These are phyloP conservation scores for Lagerstroemia speciosa DNA, from an alignment of 345 rosid species.

Conservation along the genomic window DNA sequence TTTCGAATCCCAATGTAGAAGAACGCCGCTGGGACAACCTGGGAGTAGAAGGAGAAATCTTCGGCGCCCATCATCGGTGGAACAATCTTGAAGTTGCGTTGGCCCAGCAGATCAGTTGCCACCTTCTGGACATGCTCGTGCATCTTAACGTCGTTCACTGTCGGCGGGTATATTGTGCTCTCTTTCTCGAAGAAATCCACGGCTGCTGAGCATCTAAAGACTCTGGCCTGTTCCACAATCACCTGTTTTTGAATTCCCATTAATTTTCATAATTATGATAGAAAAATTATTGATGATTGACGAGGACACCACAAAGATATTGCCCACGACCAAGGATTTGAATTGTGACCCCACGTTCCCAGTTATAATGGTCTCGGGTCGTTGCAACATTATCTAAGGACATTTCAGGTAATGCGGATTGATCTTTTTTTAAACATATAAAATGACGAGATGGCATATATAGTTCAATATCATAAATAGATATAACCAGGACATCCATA, in stretches of 20 bases:
- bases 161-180: constrained; percentile 58
- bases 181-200: constrained; percentile 70
- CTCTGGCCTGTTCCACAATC: constrained; percentile 56
- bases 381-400: too few relatives aligned
- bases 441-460: too few relatives aligned
- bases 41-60: constrained; percentile 76
- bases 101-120: constrained; percentile 49
- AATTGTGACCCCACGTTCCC: too few relatives aligned
- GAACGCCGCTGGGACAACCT: constrained; percentile 62
- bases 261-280: too few relatives aligned
- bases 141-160: constrained; percentile 48
- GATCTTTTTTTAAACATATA: too few relatives aligned
- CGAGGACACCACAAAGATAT: too few relatives aligned
- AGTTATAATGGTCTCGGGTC: too few relatives aligned
- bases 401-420: too few relatives aligned
- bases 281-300: too few relatives aligned
- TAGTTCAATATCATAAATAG: too few relatives aligned
- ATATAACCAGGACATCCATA: too few relatives aligned
- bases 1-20: constrained; percentile 77
- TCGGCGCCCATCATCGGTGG: constrained; percentile 90
- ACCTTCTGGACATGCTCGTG: constrained; percentile 70
- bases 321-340: too few relatives aligned
- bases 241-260: constrained; percentile 39
- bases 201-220: constrained; percentile 51
- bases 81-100: constrained; percentile 42